Conservation (phyloP, 1,139 yeast species). For the Pichia cactophila region DNA sequence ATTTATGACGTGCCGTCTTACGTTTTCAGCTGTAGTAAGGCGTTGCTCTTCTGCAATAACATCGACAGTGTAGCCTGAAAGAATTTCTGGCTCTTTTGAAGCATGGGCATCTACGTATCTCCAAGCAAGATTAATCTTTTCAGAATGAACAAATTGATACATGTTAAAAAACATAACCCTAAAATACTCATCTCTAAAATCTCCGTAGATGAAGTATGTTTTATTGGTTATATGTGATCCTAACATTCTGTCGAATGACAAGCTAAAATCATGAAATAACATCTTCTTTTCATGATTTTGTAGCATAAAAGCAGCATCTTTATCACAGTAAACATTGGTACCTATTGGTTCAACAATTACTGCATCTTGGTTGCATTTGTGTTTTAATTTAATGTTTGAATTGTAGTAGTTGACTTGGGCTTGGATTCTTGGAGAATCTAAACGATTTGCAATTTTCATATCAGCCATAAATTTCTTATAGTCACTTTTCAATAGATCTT, state of each 20-base stretch:
- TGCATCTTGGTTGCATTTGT: constrained; percentile 18
- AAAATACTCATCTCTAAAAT: constrained; percentile 41
- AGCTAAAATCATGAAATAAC: constrained; percentile 13
- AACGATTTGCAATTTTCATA: constrained; percentile 45
- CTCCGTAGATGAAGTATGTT: constrained; percentile 46
- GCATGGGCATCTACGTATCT: constrained; percentile 45
- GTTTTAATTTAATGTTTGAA: constrained; percentile 17
- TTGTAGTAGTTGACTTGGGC: constrained; percentile 53
- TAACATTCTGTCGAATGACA: constrained; percentile 53
- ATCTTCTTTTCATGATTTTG: constrained; percentile 32
- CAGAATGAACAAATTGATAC: constrained; percentile 51
- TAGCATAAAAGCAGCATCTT: constrained; percentile 63
- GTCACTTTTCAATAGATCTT: constrained; percentile 25
- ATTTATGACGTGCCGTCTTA: not conserved
- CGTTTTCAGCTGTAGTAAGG: not conserved
- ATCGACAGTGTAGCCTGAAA: constrained; percentile 59
- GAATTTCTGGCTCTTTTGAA: constrained; percentile 26
- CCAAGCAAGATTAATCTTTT: constrained; percentile 69
- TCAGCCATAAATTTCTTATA: constrained; percentile 35
- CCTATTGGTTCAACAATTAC: constrained; percentile 18
- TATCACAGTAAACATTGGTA: constrained; percentile 46
- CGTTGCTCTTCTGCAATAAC: not conserved
- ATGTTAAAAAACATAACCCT: constrained; percentile 51
- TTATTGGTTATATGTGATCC: constrained; percentile 30
- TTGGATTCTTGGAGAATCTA: constrained; percentile 53